Conservation (phyloP, 495 filamentous ascomycete genomes). For the Penicillium desertorum region DNA sequence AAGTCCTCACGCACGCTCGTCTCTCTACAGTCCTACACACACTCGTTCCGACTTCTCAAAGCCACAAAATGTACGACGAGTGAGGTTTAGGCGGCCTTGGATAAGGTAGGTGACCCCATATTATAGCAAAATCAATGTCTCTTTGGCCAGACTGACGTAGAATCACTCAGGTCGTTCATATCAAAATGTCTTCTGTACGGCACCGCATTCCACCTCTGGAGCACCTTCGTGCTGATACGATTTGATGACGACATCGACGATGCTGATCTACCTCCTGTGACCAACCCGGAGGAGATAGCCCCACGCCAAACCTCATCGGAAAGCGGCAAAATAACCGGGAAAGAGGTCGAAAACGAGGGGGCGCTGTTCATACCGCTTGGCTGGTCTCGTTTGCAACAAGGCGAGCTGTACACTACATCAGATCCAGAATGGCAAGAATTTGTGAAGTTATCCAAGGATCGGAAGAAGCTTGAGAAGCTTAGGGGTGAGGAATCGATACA, state of each 20-base stretch:
- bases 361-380: slow-evolving; percentile 64
- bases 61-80: slow-evolving; percentile 33
- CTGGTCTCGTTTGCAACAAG: slow-evolving; percentile 50
- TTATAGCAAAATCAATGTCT: not conserved
- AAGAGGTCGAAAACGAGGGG: slow-evolving; percentile 38
- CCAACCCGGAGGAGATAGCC: slow-evolving; percentile 1
- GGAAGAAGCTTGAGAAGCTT: slow-evolving; percentile 45
- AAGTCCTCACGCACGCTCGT: slow-evolving; percentile 25
- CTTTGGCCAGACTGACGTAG: slow-evolving; percentile 8
- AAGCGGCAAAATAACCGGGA: slow-evolving; percentile 18
- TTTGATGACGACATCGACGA: slow-evolving; percentile 38
- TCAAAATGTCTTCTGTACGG: slow-evolving; percentile 36
- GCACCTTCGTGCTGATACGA: slow-evolving; percentile 39
- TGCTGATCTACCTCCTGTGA: slow-evolving; percentile 14
- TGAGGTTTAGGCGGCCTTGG: slow-evolving; percentile 43
- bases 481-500: slow-evolving; percentile 42
- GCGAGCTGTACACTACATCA: slow-evolving; percentile 54
- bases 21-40: slow-evolving; percentile 25
- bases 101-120: slow-evolving; percentile 31
- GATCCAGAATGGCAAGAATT: slow-evolving; percentile 75
- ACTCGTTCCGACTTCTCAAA: slow-evolving; percentile 11
- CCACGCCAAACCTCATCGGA: not conserved
- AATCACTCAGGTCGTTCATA: slow-evolving; percentile 30
- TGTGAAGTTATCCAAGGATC: slow-evolving; percentile 55
- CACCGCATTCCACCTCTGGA: slow-evolving; percentile 42